Percentiles rank a stretch among this genome's conserved stretches.
Conservation (phyloP, 176 grass and related monocot genomes). For the Raddia distichophylla region DNA sequence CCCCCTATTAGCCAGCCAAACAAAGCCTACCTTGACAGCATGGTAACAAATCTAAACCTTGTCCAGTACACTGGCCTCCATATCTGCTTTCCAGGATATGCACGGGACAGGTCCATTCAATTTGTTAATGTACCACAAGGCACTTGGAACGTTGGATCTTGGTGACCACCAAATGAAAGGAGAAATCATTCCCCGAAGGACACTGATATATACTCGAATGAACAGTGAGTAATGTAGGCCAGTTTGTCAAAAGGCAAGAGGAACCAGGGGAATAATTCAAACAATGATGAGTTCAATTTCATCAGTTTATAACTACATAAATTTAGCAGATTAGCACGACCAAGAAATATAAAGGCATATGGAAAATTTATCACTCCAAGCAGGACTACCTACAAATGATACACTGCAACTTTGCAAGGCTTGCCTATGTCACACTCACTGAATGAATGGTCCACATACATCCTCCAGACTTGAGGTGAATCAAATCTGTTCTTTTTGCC, state of each 20-base stretch:
- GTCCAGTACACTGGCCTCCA: not conserved
- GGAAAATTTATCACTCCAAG: not conserved
- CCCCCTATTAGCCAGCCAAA: not conserved
- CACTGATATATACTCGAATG: not conserved
- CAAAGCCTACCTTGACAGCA: not conserved
- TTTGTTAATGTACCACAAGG: not conserved
- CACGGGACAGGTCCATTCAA: constrained; percentile 14
- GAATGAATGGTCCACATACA: not conserved
- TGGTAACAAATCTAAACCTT: not conserved
- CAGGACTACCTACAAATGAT: not conserved
- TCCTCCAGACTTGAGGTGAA: not conserved
- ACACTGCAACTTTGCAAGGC: too few species aligned
- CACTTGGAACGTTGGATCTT: not conserved
- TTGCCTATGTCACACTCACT: not conserved
- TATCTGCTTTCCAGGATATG: not conserved
- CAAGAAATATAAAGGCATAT: not conserved
- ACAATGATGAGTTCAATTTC: not conserved
- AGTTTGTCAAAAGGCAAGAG: not conserved
- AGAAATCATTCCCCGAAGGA: not conserved
- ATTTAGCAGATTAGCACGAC: not conserved
- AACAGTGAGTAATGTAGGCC: not conserved
- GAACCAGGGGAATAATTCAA: not conserved
- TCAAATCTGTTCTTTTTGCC: not conserved
- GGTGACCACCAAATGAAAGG: not conserved
- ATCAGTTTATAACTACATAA: not conserved